A percentile compares a stretch with the other conserved stretches of the same genome.
phyloP scores from a whole-genome alignment of 2,329 filamentous ascomycete genomes.

The Coleophoma cylindrospora region DNA sequence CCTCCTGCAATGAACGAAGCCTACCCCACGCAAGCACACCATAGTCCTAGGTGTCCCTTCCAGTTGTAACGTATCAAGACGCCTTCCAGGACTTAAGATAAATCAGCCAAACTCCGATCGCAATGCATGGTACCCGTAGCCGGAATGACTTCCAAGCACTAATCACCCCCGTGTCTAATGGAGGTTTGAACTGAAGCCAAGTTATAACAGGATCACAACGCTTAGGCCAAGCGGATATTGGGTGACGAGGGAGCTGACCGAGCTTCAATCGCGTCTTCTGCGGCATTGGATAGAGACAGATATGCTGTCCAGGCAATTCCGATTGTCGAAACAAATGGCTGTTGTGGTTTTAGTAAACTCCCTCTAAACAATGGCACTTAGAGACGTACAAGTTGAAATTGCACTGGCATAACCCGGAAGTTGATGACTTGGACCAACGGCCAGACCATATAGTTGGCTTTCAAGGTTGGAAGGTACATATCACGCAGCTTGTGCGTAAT shows the following conservation, averaged over 20 bases:
- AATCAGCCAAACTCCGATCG: too few relatives aligned
- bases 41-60: too few relatives aligned
- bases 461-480: slow-evolving; percentile 89
- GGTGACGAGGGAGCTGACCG: slow-evolving; percentile 26
- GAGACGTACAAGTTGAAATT: slow-evolving; percentile 84
- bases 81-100: too few relatives aligned
- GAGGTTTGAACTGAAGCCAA: too few relatives aligned
- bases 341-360: slow-evolving; percentile 8
- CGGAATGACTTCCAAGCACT: too few relatives aligned
- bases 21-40: too few relatives aligned
- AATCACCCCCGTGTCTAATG: too few relatives aligned
- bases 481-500: slow-evolving; percentile 81
- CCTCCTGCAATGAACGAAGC: too few relatives aligned
- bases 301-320: slow-evolving; percentile 99
- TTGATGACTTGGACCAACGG: slow-evolving; percentile 94
- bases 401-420: slow-evolving; percentile 90
- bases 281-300: slow-evolving; percentile 83
- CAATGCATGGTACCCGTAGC: too few relatives aligned
- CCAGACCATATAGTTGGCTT: slow-evolving; percentile 95
- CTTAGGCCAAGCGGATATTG: slow-evolving; percentile 25
- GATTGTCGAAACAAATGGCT: slow-evolving; percentile 94
- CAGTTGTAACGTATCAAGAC: too few relatives aligned
- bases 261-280: slow-evolving; percentile 45
- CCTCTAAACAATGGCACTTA: neutral
- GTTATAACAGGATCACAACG: too few relatives aligned